Percentiles rank a stretch among this genome's conserved stretches.
phyloP scores from a whole-genome alignment of 2,329 filamentous ascomycete genomes.

The Colletotrichum shisoi region DNA sequence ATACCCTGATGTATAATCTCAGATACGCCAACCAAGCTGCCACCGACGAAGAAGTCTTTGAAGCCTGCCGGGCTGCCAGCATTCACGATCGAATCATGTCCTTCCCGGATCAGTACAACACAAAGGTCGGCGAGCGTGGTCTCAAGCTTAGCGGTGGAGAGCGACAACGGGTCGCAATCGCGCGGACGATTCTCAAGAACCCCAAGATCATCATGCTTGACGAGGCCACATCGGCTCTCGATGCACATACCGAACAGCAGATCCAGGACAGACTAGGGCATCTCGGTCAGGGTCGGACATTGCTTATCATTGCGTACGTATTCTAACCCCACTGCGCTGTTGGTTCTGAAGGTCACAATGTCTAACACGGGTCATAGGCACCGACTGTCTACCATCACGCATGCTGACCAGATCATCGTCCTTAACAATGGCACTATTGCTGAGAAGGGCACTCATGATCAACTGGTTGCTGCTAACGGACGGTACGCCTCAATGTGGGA shows the following conservation, averaged over 20 bases:
- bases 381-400: constrained; percentile 83
- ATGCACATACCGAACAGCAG: constrained; percentile 91
- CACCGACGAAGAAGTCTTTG: constrained; percentile 81
- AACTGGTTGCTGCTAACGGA: constrained; percentile 74
- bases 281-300: constrained; percentile 84
- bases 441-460: constrained; percentile 80
- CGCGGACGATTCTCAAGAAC: constrained; percentile 89
- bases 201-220: constrained; percentile 92
- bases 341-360: constrained; percentile 41
- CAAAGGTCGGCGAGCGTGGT: constrained; percentile 90
- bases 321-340: constrained; percentile 39
- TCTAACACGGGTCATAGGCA: constrained; percentile 59
- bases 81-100: constrained; percentile 91
- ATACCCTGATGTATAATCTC: constrained; percentile 93
- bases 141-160: constrained; percentile 88
- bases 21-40: constrained; percentile 85
- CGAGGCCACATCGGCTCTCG: constrained; percentile 89
- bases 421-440: constrained; percentile 77
- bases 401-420: constrained; percentile 85
- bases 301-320: constrained; percentile 90
- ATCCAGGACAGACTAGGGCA: constrained; percentile 87
- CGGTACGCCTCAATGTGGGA: constrained; percentile 88
- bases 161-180: constrained; percentile 92
- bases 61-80: constrained; percentile 83
- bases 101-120: constrained; percentile 87